Conservation (phyloP, 108 stramenopile genomes). For the Aurantiochytrium sp. region DNA sequence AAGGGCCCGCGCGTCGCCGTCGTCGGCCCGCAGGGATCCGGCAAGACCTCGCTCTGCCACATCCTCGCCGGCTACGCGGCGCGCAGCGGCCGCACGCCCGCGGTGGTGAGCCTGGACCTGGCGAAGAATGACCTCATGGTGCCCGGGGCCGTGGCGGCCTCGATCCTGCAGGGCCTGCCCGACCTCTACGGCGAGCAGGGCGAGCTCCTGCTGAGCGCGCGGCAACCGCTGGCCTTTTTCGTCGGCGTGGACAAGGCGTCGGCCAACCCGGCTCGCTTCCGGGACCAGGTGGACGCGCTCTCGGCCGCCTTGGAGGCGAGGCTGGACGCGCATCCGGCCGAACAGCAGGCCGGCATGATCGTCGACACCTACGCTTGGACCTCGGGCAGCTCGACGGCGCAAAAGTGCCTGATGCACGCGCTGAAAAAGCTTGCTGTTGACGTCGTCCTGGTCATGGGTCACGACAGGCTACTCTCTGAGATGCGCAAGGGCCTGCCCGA, state of each 20-base stretch:
- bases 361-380: neutral
- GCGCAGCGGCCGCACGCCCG: neutral
- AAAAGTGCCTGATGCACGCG: neutral
- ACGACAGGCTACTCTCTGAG: slow-evolving; percentile 13
- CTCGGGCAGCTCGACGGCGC: neutral
- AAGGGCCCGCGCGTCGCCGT: neutral
- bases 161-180: neutral
- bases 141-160: neutral
- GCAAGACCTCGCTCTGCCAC: neutral
- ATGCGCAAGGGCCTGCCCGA: neutral
- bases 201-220: neutral
- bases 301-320: neutral
- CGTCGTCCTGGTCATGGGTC: neutral
- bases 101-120: neutral
- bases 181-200: slow-evolving; percentile 9
- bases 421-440: neutral
- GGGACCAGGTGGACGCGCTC: neutral
- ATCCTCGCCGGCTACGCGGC: neutral
- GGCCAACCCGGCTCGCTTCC: neutral
- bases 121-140: neutral
- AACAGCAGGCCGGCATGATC: neutral
- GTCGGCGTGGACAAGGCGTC: neutral
- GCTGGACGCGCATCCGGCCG: neutral
- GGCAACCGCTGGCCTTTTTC: neutral
- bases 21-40: neutral